These are phyloP conservation scores for Crithidia expoeki DNA, from an alignment of 208 protist genomes.

Conservation along the genomic window DNA sequence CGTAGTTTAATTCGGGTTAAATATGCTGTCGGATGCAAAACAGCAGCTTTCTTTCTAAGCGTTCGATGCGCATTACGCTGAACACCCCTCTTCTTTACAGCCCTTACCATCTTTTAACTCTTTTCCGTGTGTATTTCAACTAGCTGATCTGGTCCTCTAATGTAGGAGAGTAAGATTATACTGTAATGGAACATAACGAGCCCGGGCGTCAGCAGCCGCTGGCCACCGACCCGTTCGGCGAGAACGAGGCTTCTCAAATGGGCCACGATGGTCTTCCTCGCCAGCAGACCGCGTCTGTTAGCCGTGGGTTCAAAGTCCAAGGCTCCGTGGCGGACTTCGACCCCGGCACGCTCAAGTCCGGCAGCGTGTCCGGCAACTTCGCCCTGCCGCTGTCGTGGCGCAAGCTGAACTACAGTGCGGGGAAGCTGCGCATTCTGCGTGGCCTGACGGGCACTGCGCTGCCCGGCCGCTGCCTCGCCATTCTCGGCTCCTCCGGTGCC, in stretches of 20 bases:
- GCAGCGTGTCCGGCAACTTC: conserved; percentile 41
- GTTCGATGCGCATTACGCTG: too few species aligned
- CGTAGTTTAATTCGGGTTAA: too few species aligned
- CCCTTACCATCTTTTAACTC: too few species aligned
- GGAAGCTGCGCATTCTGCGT: conserved; percentile 54
- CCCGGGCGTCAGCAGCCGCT: background rate
- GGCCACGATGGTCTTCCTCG: background rate
- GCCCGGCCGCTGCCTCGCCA: conserved; percentile 71
- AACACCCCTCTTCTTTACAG: too few species aligned
- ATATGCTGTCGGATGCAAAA: too few species aligned
- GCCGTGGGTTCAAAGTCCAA: conserved; percentile 32
- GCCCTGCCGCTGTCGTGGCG: conserved; percentile 75
- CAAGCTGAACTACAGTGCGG: conserved; percentile 63
- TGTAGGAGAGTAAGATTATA: too few species aligned
- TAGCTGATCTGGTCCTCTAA: too few species aligned
- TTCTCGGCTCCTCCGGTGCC: conserved; percentile 83
- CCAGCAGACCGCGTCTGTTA: conserved; percentile 14
- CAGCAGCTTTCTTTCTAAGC: too few species aligned
- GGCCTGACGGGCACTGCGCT: conserved; percentile 74
- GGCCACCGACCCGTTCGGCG: background rate
- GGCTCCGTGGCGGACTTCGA: conserved; percentile 62
- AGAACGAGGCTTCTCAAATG: background rate
- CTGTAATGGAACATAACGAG: too few species aligned
- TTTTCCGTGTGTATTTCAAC: too few species aligned
- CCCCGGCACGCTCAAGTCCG: conserved; percentile 30